phyloP scores from a whole-genome alignment of 306 rosid genomes.

The Pachyrhizus erosus region DNA sequence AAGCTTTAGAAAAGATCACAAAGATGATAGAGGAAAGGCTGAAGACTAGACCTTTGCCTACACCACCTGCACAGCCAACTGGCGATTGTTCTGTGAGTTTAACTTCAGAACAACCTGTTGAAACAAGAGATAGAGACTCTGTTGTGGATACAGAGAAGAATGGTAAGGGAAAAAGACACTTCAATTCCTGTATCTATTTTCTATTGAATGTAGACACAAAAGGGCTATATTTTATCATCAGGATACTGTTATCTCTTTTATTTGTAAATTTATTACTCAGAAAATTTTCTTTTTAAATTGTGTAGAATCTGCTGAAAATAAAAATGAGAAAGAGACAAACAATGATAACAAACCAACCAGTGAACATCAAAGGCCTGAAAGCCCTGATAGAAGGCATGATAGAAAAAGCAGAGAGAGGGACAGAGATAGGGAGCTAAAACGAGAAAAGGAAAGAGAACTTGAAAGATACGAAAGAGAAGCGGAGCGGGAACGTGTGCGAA shows the following conservation, averaged over 20 bases:
- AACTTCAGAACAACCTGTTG: constrained; percentile 60
- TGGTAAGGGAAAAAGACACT: constrained; percentile 62
- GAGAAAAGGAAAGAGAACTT: constrained; percentile 94
- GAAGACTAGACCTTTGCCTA: constrained; percentile 83
- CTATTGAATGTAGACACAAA: constrained; percentile 11
- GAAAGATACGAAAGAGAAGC: constrained; percentile 98
- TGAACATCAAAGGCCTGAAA: constrained; percentile 84
- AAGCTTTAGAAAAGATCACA: constrained; percentile 71
- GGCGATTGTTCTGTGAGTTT: constrained; percentile 59
- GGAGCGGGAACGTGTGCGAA: constrained; percentile 89
- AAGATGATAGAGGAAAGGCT: constrained; percentile 87
- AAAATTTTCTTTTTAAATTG: constrained; percentile 34
- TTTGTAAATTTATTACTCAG: constrained; percentile 16
- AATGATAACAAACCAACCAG: constrained; percentile 64
- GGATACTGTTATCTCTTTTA: neutral
- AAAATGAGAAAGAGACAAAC: constrained; percentile 71
- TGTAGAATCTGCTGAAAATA: constrained; percentile 77
- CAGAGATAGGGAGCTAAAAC: constrained; percentile 84
- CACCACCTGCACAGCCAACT: constrained; percentile 69
- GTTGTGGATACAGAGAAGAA: constrained; percentile 61
- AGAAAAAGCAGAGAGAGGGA: constrained; percentile 90
- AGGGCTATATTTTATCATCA: neutral
- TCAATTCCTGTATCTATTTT: constrained; percentile 25
- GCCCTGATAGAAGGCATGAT: constrained; percentile 91
- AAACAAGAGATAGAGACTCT: constrained; percentile 81